These are phyloP conservation scores for Saccharomycopsis sp. DNA, from an alignment of 805 yeast species.

Conservation along the genomic window DNA sequence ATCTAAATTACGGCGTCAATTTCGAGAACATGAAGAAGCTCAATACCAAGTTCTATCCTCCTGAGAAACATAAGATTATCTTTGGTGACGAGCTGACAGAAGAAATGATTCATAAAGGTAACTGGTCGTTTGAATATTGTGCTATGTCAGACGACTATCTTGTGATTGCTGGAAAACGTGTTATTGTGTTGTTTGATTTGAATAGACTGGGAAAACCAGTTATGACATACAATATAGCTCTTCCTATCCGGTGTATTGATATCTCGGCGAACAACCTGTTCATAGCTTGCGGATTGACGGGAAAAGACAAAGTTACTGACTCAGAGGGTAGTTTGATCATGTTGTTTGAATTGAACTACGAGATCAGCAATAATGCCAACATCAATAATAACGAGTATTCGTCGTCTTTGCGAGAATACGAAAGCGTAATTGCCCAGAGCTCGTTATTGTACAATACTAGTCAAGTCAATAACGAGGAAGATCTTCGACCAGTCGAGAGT, in stretches of 20 bases:
- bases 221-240: conserved; percentile 60
- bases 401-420: background rate
- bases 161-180: conserved; percentile 65
- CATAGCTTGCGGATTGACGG: conserved; percentile 78
- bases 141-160: conserved; percentile 31
- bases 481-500: background rate
- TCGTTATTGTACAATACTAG: background rate
- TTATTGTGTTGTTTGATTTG: conserved; percentile 59
- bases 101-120: conserved; percentile 27
- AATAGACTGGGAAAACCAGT: conserved; percentile 52
- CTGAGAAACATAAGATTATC: conserved; percentile 5
- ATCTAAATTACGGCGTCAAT: conserved; percentile 59
- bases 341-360: conserved; percentile 13
- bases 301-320: conserved; percentile 44
- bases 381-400: no score
- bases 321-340: conserved; percentile 19
- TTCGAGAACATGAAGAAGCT: conserved; percentile 33
- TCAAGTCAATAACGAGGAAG: background rate
- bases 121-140: conserved; percentile 19
- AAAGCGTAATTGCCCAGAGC: background rate
- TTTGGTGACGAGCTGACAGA: conserved; percentile 28
- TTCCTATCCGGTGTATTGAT: conserved; percentile 75
- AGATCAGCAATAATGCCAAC: no score
- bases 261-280: conserved; percentile 57
- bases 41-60: conserved; percentile 22